phyloP scores from a whole-genome alignment of 2,329 filamentous ascomycete genomes.

The Cryphonectria carpinicola region DNA sequence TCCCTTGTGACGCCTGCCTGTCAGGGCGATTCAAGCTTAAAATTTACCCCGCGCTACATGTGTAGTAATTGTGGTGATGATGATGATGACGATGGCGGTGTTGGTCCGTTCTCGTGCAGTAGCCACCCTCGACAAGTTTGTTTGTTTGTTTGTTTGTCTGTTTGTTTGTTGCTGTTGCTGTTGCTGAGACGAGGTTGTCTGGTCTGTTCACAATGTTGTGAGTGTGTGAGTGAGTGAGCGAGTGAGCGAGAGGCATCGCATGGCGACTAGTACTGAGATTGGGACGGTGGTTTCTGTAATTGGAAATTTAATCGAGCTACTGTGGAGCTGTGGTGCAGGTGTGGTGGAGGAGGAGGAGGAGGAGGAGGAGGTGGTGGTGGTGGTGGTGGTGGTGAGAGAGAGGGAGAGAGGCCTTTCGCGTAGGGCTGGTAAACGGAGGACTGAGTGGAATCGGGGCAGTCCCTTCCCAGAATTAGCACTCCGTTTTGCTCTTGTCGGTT shows the following conservation, averaged over 20 bases:
- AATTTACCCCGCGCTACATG: slow-evolving; percentile 2
- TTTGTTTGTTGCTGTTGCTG: background rate
- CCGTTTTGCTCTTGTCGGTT: slow-evolving; percentile 14
- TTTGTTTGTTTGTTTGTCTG: background rate
- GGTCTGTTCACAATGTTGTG: too few relatives aligned
- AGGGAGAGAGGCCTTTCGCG: background rate
- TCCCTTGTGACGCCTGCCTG: background rate
- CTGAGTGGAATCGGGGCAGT: background rate
- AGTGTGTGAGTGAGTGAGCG: too few relatives aligned
- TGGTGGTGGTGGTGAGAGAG: background rate
- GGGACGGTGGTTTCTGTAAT: background rate
- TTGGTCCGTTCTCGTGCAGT: background rate
- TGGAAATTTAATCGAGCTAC: background rate
- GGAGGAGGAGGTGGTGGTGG: too few relatives aligned
- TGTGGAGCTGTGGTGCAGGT: background rate
- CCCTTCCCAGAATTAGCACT: background rate
- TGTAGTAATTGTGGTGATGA: background rate
- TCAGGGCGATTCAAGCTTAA: background rate
- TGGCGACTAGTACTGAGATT: background rate
- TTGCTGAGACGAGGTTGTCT: background rate
- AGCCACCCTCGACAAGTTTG: background rate
- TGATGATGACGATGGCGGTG: background rate
- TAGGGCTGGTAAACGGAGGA: slow-evolving; percentile 16
- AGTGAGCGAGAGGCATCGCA: too few relatives aligned
- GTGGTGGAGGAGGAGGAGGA: background rate